Evolutionary conservation across 768 basidiomycete genomes (phyloP).

Genomic region (Xerocomellus amylosporus): DNA sequence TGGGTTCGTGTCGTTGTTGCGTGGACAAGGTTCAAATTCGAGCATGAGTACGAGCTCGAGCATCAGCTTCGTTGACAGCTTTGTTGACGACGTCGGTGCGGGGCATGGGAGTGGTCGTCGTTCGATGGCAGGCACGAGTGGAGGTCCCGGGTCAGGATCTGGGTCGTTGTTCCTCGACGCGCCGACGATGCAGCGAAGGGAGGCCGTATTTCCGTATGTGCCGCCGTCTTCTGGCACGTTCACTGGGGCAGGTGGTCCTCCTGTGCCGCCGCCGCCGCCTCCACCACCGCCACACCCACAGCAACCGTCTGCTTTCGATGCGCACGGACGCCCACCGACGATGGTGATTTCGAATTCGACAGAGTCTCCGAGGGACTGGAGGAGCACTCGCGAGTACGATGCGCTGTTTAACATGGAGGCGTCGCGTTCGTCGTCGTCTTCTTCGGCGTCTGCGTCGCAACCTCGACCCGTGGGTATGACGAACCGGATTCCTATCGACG

Average conservation of each 20-base stretch:
- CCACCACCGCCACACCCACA: not conserved
- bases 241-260: not conserved
- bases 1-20: conserved; percentile 13
- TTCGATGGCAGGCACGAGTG: not conserved
- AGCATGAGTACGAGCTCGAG: conserved; percentile 15
- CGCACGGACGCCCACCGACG: not conserved
- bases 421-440: conserved; percentile 20
- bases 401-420: conserved; percentile 3
- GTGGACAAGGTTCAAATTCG: conserved; percentile 19
- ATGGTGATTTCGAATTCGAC: conserved; percentile 8
- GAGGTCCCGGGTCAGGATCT: not conserved
- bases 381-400: conserved; percentile 11
- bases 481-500: conserved; percentile 21
- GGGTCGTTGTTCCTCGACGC: conserved; percentile 10
- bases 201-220: conserved; percentile 6
- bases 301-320: conserved; percentile 4
- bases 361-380: conserved; percentile 16
- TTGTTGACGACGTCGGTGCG: conserved; percentile 9
- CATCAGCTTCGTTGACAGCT: conserved; percentile 9
- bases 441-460: conserved; percentile 2
- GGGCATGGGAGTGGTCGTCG: conserved; percentile 6
- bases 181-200: conserved; percentile 10
- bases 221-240: conserved; percentile 12
- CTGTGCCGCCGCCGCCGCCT: not conserved
- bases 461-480: conserved; percentile 14